These are phyloP conservation scores for Eimeria brunetti DNA, from an alignment of 169 alveolate species.

Conservation along the genomic window DNA sequence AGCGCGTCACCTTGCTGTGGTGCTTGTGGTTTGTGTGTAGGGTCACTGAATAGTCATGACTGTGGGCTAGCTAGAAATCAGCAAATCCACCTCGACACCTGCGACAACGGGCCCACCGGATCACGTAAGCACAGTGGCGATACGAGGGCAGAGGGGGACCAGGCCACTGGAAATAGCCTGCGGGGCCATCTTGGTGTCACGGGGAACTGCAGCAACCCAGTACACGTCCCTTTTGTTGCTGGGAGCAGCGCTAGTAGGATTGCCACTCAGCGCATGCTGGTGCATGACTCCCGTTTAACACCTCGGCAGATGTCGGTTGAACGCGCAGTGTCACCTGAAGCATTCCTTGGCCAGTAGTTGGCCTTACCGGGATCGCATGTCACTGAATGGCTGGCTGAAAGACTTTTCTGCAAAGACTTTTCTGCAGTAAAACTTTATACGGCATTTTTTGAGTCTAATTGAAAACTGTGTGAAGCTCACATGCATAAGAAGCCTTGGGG, in stretches of 20 bases:
- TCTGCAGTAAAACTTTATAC: not conserved
- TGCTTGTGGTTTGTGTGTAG: not conserved
- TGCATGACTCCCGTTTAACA: slow-evolving; percentile 36
- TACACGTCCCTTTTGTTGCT: slow-evolving; percentile 53
- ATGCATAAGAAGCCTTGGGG: not conserved
- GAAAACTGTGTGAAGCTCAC: not conserved
- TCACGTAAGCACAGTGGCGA: slow-evolving; percentile 14
- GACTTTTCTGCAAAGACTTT: not conserved
- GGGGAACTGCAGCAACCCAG: slow-evolving; percentile 5
- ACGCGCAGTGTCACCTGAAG: not conserved
- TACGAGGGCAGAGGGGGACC: not conserved
- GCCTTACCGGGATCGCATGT: not conserved
- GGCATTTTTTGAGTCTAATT: not conserved
- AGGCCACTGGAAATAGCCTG: not conserved
- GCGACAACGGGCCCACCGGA: slow-evolving; percentile 26
- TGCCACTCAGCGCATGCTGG: slow-evolving; percentile 56
- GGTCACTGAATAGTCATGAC: not conserved
- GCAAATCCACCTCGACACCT: not conserved
- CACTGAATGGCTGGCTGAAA: not conserved
- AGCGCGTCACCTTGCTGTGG: not conserved
- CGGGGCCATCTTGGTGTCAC: not conserved
- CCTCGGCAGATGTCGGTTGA: slow-evolving; percentile 22
- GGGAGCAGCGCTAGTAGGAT: slow-evolving; percentile 52
- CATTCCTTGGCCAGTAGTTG: not conserved
- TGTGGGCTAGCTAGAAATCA: not conserved